A percentile compares a stretch with the other conserved stretches of the same genome.
phyloP scores from a whole-genome alignment of 768 basidiomycete genomes.

The Xerocomellus dryophilus region DNA sequence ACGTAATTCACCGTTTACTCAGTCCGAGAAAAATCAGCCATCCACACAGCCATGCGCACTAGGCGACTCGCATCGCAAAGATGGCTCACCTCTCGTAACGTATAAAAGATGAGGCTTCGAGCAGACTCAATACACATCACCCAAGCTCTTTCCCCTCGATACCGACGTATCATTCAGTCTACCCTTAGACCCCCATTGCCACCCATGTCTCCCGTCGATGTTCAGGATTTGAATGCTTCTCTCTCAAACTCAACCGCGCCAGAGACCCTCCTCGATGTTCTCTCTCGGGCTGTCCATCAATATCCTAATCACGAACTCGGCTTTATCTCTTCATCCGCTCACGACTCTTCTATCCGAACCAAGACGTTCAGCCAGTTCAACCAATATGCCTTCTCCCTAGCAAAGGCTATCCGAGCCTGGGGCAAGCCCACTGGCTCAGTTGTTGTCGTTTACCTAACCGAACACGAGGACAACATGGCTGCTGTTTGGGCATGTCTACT shows the following conservation, averaged over 20 bases:
- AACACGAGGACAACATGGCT: slow-evolving; percentile 34
- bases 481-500: slow-evolving; percentile 32
- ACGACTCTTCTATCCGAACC: slow-evolving; percentile 28
- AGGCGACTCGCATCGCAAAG: not conserved
- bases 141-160: slow-evolving; percentile 1
- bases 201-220: slow-evolving; percentile 18
- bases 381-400: slow-evolving; percentile 16
- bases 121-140: slow-evolving; percentile 2
- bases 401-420: slow-evolving; percentile 24
- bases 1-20: slow-evolving; percentile 2
- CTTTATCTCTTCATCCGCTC: slow-evolving; percentile 29
- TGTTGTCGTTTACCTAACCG: slow-evolving; percentile 30
- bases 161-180: not conserved
- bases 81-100: not conserved
- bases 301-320: slow-evolving; percentile 27
- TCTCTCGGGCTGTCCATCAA: slow-evolving; percentile 19
- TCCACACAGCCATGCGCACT: not conserved
- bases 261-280: slow-evolving; percentile 22
- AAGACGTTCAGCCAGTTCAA: slow-evolving; percentile 24
- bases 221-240: slow-evolving; percentile 15
- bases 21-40: not conserved
- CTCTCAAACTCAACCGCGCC: slow-evolving; percentile 6
- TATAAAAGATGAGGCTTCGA: slow-evolving; percentile 23
- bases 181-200: not conserved
- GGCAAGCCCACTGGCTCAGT: slow-evolving; percentile 26